Conservation (phyloP, 2,329 filamentous ascomycete genomes). For the Neopestalotiopsis sp. region DNA sequence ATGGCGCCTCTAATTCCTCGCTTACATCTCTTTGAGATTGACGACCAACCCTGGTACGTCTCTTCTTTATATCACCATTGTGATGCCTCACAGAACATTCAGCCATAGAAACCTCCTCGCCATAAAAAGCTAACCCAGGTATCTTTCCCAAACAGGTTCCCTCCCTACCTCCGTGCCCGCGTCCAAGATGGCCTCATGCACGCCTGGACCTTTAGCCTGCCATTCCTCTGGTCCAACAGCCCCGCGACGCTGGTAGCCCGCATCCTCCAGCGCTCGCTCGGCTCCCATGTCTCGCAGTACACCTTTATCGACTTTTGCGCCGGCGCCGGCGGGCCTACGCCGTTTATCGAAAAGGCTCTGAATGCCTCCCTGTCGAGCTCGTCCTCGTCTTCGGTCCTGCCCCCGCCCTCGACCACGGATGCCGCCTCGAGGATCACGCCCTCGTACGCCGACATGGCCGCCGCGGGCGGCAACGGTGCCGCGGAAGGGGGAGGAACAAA, state of each 20-base stretch:
- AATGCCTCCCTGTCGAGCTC: constrained; percentile 44
- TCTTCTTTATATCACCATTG: neutral
- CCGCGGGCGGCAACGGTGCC: constrained; percentile 18
- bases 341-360: constrained; percentile 64
- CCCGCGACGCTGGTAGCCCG: constrained; percentile 67
- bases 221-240: constrained; percentile 60
- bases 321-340: constrained; percentile 74
- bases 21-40: constrained; percentile 71
- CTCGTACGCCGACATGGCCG: constrained; percentile 30
- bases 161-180: constrained; percentile 66
- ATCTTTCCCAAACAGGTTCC: constrained; percentile 59
- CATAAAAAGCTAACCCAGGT: neutral
- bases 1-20: constrained; percentile 61
- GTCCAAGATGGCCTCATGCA: constrained; percentile 70
- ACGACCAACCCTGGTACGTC: constrained; percentile 68
- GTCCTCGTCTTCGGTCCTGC: constrained; percentile 1
- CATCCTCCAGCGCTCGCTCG: constrained; percentile 58
- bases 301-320: constrained; percentile 79
- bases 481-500: neutral
- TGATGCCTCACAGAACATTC: neutral
- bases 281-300: constrained; percentile 53
- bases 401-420: constrained; percentile 14
- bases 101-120: neutral
- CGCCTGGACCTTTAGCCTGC: constrained; percentile 66
- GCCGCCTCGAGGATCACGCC: constrained; percentile 23